Evolutionary conservation across 176 grass and related monocot species (phyloP), one percentile per base, ranked within the genome.

Genomic region (Rhynchospora tenuis): DNA sequence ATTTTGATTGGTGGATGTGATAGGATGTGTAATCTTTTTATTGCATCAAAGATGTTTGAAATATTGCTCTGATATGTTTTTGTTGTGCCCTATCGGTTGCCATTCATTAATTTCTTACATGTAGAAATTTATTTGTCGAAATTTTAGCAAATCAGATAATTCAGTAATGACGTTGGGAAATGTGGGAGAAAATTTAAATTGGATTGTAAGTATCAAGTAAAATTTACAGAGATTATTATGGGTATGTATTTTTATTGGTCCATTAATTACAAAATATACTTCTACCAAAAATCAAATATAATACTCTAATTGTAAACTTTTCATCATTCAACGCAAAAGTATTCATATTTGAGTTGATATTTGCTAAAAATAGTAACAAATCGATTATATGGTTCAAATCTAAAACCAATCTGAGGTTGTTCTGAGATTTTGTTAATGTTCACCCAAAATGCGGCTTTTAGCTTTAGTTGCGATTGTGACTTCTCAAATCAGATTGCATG

Each of bases 1-100:
- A 52, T 64, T 52, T 82, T 28, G 80, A 68, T 82, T 82, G 73
- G 15, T 29, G 48, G 24, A 27, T 54, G 46, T 54, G 55, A 43
- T 54, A 63, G 31, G 19, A 47, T 67, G n/a, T 82, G 61, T 82
- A 54, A 82, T 80, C n/a, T 68, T 67, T 80, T 82, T 82, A 27
- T 77, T 76, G 67, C 67, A 71, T 44, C 45, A 46, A 46, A 71
- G 0, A 19, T 56, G 26, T 77, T 55, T 77, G 24, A 31, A 77
- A 56, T 77, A 56, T 23, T 56, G 29, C 17, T 54, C 26, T 55
- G 47, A 56, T 64, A 15, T 64, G 8, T 23, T 62, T 78, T 44
- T 57, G 1, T 61, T 27, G n/a, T 64, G 14, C 56, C 31, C 19
- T 15, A 26, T 78, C n/a, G 10, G n/a, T 52, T 22, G 45, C 26